A percentile compares a stretch with the other conserved stretches of the same genome.
phyloP scores from a whole-genome alignment of 2,329 filamentous ascomycete species.

The Iodosphaeria phyllophila region DNA sequence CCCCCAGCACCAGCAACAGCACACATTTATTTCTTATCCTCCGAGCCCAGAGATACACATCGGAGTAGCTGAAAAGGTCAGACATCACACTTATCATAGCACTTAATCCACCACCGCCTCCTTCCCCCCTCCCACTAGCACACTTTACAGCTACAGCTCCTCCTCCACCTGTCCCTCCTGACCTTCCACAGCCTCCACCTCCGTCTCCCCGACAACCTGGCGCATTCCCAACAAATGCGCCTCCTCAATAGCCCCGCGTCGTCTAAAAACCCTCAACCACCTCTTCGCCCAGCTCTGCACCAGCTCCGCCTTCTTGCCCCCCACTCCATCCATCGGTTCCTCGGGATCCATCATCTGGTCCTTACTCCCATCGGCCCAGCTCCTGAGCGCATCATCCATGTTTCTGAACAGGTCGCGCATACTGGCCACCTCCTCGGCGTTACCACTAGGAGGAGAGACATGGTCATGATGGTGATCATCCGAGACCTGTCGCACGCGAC shows the following conservation, averaged over 20 bases:
- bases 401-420: slow-evolving; percentile 67
- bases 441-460: no score
- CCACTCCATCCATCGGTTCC: slow-evolving; percentile 31
- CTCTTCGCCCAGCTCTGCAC: slow-evolving; percentile 66
- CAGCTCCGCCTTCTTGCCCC: slow-evolving; percentile 38
- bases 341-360: slow-evolving; percentile 54
- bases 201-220: no score
- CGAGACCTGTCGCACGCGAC: slow-evolving; percentile 66
- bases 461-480: slow-evolving; percentile 33
- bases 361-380: slow-evolving; percentile 54
- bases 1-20: no score
- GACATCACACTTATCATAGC: no score
- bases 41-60: no score
- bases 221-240: slow-evolving; percentile 19
- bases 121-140: no score
- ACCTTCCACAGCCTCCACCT: no score
- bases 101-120: no score
- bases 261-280: slow-evolving; percentile 71
- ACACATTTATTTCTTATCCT: no score
- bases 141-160: no score
- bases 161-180: no score
- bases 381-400: slow-evolving; percentile 60
- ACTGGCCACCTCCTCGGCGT: slow-evolving; percentile 44
- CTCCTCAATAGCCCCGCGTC: slow-evolving; percentile 75
- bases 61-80: no score